Conservation (phyloP, 139 green algal species). For the Yamagishiella unicocca region DNA sequence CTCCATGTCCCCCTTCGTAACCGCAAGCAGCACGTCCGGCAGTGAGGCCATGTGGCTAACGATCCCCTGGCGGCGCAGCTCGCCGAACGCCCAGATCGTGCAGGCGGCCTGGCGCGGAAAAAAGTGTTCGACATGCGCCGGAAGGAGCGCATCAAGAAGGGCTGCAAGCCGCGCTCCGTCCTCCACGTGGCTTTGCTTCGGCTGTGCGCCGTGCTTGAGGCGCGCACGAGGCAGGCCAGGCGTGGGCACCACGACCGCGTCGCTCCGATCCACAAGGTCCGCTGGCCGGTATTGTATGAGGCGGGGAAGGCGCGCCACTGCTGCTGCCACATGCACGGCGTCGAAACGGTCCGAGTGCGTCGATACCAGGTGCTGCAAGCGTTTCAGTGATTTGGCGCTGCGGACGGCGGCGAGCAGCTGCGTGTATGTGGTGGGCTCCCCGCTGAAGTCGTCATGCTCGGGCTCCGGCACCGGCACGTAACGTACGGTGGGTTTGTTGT, state of each 20-base stretch:
- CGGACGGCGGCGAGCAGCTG: slow-evolving; percentile 50
- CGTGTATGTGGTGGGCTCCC: slow-evolving; percentile 53
- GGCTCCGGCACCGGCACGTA: slow-evolving; percentile 39
- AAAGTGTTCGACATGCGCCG: slow-evolving; percentile 13
- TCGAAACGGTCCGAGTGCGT: slow-evolving; percentile 47
- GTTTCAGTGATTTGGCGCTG: slow-evolving; percentile 20
- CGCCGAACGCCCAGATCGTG: slow-evolving; percentile 48
- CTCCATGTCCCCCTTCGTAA: background rate
- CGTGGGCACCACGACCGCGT: background rate
- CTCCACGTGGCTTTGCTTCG: background rate
- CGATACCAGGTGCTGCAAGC: slow-evolving; percentile 50
- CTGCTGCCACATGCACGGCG: slow-evolving; percentile 51
- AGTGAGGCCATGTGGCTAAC: background rate
- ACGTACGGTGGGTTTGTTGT: slow-evolving; percentile 29
- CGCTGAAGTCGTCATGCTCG: slow-evolving; percentile 22
- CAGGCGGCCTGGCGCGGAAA: slow-evolving; percentile 39
- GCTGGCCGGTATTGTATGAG: slow-evolving; percentile 22
- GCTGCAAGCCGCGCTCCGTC: background rate
- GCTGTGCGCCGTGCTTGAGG: slow-evolving; percentile 9
- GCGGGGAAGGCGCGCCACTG: slow-evolving; percentile 51
- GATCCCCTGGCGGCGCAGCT: slow-evolving; percentile 20
- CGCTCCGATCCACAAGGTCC: slow-evolving; percentile 38
- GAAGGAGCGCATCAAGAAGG: slow-evolving; percentile 33
- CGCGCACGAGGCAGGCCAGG: background rate
- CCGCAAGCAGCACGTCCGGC: slow-evolving; percentile 15